Evolutionary conservation across 2,329 filamentous ascomycete species (phyloP).

Genomic region (Atkinsonella texensis): DNA sequence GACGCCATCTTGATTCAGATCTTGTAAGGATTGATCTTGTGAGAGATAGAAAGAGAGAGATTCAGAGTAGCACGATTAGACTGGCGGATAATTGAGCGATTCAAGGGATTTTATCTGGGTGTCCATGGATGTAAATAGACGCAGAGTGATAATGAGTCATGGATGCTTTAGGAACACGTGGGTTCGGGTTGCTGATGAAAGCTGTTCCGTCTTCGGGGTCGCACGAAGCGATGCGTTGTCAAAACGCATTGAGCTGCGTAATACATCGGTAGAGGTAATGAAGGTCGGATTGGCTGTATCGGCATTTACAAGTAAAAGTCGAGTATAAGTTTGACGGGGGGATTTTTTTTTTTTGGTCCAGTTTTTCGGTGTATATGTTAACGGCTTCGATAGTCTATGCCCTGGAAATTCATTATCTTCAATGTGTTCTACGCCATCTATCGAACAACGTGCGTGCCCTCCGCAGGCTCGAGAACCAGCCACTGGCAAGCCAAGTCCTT

Average conservation of each 20-base stretch:
- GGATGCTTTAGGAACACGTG: neutral
- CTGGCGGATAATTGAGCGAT: neutral
- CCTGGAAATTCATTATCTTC: neutral
- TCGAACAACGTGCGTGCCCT: constrained; percentile 46
- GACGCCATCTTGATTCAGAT: constrained; percentile 5
- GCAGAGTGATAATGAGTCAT: too few relatives aligned
- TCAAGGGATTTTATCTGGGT: neutral
- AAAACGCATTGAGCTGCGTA: too few relatives aligned
- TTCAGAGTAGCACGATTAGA: neutral
- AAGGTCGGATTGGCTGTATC: too few relatives aligned
- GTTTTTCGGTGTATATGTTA: neutral
- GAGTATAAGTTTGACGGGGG: neutral
- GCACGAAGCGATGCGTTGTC: constrained; percentile 1
- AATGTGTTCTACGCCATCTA: constrained; percentile 7
- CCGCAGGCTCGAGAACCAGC: constrained; percentile 78
- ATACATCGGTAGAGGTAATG: too few relatives aligned
- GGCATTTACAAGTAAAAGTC: neutral
- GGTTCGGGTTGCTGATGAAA: neutral
- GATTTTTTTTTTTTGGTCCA: neutral
- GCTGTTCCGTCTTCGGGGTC: constrained; percentile 7
- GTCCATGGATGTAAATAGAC: too few relatives aligned
- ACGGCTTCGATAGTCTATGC: neutral
- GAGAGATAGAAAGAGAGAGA: neutral
- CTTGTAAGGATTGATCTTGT: too few relatives aligned
- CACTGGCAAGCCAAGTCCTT: constrained; percentile 70